These are phyloP conservation scores for Solanum piurae DNA, from an alignment of 257 asterid genomes.

Conservation along the genomic window DNA sequence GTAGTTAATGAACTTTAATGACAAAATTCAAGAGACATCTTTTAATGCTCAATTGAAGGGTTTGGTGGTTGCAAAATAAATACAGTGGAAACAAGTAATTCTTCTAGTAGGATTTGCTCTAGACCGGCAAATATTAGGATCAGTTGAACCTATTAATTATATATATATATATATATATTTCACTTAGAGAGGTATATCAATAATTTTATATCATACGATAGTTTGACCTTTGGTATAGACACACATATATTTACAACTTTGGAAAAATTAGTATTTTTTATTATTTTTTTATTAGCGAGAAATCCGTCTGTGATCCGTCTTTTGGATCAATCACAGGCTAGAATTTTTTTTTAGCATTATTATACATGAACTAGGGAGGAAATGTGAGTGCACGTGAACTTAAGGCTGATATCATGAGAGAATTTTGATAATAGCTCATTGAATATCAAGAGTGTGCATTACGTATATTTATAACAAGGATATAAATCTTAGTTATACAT, in stretches of 20 bases:
- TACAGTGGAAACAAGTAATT: not conserved
- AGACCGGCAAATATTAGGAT: not conserved
- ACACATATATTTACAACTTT: not conserved
- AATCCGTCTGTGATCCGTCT: too few species aligned
- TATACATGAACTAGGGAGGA: not conserved
- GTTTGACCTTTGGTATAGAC: not conserved
- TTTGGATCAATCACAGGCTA: too few species aligned
- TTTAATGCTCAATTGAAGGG: not conserved
- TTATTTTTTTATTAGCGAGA: too few species aligned
- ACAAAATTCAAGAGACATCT: not conserved
- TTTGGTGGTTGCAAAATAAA: not conserved
- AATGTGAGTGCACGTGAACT: not conserved
- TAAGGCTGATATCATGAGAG: not conserved
- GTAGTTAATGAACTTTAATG: not conserved
- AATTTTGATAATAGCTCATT: too few species aligned
- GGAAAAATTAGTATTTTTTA: too few species aligned
- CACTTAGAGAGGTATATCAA: rapidly evolving
- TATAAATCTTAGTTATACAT: too few species aligned
- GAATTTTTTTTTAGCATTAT: not conserved
- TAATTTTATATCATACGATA: too few species aligned
- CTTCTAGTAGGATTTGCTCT: not conserved
- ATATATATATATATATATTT: not conserved
- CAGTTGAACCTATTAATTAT: not conserved
- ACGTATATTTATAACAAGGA: too few species aligned
- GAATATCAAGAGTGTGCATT: too few species aligned